Percentiles rank a stretch among this genome's conserved stretches.
Evolutionary conservation across 495 filamentous ascomycete genomes (phyloP).

Genomic region (Evernia prunastri): DNA sequence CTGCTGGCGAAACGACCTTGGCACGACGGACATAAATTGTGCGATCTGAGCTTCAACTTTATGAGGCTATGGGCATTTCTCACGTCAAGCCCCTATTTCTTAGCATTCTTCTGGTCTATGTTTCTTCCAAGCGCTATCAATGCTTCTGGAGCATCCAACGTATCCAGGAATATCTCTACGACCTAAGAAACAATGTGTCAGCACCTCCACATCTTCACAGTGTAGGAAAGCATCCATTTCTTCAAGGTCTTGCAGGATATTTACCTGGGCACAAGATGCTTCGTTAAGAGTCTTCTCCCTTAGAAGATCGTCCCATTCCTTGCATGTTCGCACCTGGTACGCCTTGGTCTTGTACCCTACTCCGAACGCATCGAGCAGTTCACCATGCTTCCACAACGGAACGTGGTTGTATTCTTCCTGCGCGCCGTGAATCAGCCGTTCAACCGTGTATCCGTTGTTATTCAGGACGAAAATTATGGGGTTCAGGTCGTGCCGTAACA

Average conservation of each 20-base stretch:
- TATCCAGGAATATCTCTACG: not conserved
- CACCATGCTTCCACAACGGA: not conserved
- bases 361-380: not conserved
- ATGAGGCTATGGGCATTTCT: not conserved
- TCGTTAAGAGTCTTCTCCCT: not conserved
- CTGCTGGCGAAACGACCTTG: not conserved
- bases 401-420: not conserved
- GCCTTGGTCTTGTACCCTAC: not conserved
- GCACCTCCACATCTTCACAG: not conserved
- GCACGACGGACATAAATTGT: not conserved
- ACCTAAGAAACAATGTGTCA: not conserved
- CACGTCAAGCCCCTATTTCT: not conserved
- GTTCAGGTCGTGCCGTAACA: not conserved
- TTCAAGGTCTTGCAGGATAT: not conserved
- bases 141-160: not conserved
- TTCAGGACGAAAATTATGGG: not conserved
- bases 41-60: not conserved
- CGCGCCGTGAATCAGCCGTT: not conserved
- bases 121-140: not conserved
- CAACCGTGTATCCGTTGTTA: not conserved
- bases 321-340: not conserved
- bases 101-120: slow-evolving; percentile 1
- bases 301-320: not conserved
- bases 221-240: not conserved
- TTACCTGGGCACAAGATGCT: slow-evolving; percentile 1